A percentile compares a stretch with the other conserved stretches of the same genome.
These are phyloP conservation scores for Debaryomycetaceae sp. DNA, from an alignment of 1,139 yeast genomes.

Conservation along the genomic window DNA sequence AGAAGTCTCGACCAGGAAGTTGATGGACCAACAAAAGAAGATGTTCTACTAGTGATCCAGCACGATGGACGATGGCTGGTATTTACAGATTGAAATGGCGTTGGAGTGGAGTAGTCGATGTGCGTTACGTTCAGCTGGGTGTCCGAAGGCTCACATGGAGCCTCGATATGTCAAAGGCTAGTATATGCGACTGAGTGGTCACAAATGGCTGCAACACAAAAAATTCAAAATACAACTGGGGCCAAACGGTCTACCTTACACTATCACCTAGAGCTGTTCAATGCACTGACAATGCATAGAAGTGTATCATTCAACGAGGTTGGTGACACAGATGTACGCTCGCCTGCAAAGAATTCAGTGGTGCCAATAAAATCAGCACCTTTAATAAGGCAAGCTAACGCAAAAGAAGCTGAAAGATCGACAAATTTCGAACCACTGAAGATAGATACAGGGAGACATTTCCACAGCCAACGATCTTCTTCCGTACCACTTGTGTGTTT, in stretches of 20 bases:
- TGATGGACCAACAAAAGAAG: too few relatives aligned
- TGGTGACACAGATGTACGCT: not conserved
- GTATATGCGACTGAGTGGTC: not conserved
- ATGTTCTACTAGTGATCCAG: too few relatives aligned
- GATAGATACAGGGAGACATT: too few relatives aligned
- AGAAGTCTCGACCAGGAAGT: too few relatives aligned
- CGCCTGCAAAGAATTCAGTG: not conserved
- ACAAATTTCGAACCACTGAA: too few relatives aligned
- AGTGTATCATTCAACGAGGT: not conserved
- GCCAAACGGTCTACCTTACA: not conserved
- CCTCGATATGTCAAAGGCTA: too few relatives aligned
- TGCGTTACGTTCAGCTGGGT: too few relatives aligned
- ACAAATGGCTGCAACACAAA: slow-evolving; percentile 12
- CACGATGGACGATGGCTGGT: too few relatives aligned
- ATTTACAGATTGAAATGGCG: too few relatives aligned
- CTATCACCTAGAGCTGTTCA: not conserved
- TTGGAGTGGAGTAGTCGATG: too few relatives aligned
- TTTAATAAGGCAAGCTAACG: not conserved
- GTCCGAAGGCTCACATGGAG: too few relatives aligned
- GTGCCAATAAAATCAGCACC: not conserved
- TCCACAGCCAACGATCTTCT: not conserved
- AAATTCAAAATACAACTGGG: not conserved
- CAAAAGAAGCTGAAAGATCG: not conserved
- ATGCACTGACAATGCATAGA: not conserved
- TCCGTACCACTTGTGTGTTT: not conserved